These are phyloP conservation scores for Cercophora newfieldiana DNA, from an alignment of 495 filamentous ascomycete genomes.

Conservation along the genomic window DNA sequence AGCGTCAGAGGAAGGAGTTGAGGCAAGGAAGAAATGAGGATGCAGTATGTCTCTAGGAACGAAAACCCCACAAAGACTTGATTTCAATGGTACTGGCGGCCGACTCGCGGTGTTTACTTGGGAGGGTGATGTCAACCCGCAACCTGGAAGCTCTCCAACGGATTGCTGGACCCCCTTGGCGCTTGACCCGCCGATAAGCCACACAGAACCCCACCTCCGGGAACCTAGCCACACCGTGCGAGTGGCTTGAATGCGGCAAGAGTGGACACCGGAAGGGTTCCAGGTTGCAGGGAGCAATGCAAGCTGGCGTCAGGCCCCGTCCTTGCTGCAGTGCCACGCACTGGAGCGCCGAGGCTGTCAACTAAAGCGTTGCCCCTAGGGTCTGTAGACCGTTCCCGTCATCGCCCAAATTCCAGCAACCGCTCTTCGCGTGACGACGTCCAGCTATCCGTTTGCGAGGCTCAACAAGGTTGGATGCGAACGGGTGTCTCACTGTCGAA, in stretches of 20 bases:
- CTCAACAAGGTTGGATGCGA: not conserved
- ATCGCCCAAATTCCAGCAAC: conserved; percentile 2
- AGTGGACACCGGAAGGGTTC: not conserved
- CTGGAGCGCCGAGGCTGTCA: not conserved
- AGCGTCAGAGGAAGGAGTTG: not conserved
- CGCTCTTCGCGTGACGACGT: not conserved
- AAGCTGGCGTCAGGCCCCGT: conserved; percentile 5
- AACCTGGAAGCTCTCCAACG: conserved; percentile 1
- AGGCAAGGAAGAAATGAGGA: not conserved
- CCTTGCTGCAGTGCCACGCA: not conserved
- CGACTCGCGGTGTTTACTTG: not conserved
- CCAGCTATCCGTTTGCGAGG: not conserved
- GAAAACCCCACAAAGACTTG: not conserved
- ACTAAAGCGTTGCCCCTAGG: conserved; percentile 2
- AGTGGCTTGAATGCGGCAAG: not conserved
- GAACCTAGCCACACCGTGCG: not conserved
- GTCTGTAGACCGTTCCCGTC: not conserved
- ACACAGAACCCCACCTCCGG: not conserved
- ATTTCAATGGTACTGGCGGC: not conserved
- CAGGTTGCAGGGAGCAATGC: not conserved
- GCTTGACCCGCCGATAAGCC: not conserved
- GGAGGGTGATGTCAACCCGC: conserved; percentile 3
- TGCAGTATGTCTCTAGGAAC: not conserved
- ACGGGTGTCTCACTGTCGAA: not conserved
- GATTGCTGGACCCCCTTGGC: conserved; percentile 3